These are phyloP conservation scores for Cadophora sp. DNA, from an alignment of 2,329 filamentous ascomycete genomes.

Conservation along the genomic window DNA sequence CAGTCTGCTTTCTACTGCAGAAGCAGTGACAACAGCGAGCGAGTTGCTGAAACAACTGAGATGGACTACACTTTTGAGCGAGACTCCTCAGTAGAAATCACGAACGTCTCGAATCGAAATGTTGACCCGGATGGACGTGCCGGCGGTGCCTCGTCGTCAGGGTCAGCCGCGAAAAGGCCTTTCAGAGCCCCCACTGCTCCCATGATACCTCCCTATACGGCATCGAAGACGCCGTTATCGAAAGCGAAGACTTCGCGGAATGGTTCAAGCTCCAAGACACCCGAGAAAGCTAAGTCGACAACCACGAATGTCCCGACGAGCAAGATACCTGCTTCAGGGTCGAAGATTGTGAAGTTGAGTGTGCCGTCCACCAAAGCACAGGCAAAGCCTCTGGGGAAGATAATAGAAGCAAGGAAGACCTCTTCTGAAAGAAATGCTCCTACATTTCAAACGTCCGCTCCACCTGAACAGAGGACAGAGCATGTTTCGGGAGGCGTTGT, in stretches of 20 bases:
- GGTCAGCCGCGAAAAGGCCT: not conserved
- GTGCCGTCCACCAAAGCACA: not conserved
- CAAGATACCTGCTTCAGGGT: not conserved
- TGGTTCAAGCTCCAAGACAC: not conserved
- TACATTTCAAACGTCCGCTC: not conserved
- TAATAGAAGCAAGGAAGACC: not conserved
- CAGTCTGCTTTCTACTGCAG: not conserved
- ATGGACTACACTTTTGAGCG: not conserved
- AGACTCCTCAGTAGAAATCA: not conserved
- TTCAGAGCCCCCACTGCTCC: not conserved
- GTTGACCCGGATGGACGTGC: not conserved
- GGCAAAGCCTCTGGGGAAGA: not conserved
- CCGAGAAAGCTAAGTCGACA: not conserved
- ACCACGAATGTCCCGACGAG: not conserved
- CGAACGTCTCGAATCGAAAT: not conserved
- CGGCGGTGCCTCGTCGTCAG: no score
- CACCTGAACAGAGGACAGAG: not conserved
- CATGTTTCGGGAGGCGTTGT: not conserved
- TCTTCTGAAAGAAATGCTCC: not conserved
- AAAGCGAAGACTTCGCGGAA: not conserved
- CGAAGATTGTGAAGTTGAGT: not conserved
- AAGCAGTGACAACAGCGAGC: not conserved
- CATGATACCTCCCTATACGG: not conserved
- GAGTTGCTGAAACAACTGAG: not conserved
- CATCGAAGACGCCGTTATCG: not conserved